Conservation (phyloP, 805 yeast species). For the Hanseniaspora guilliermondii region DNA sequence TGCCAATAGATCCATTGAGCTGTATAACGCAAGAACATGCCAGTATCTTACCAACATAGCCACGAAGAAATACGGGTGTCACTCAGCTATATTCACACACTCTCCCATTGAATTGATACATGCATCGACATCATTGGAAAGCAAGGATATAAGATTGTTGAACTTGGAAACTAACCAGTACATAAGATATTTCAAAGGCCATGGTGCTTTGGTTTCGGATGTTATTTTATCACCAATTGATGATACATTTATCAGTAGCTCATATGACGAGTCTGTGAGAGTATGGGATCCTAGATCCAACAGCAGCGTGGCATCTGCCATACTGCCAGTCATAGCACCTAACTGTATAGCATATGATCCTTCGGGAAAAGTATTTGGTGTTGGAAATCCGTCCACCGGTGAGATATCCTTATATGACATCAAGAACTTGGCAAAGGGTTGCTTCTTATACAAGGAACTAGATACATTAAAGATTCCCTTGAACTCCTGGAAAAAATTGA, state of each 20-base stretch:
- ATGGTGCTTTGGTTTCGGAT: conserved; percentile 59
- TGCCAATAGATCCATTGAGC: conserved; percentile 67
- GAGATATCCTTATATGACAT: conserved; percentile 50
- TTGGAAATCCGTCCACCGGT: conserved; percentile 36
- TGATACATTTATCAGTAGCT: conserved; percentile 52
- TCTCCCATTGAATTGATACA: conserved; percentile 59
- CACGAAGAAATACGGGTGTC: conserved; percentile 86
- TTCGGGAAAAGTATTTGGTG: conserved; percentile 67
- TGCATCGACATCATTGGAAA: conserved; percentile 64
- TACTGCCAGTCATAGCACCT: conserved; percentile 43
- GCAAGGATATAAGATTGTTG: conserved; percentile 62
- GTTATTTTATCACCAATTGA: conserved; percentile 61
- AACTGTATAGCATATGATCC: conserved; percentile 66
- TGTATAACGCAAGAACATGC: conserved; percentile 69
- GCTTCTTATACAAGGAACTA: conserved; percentile 37
- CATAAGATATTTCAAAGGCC: conserved; percentile 79
- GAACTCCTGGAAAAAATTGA: conserved; percentile 48
- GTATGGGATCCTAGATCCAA: conserved; percentile 75
- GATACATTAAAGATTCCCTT: conserved; percentile 22
- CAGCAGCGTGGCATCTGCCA: conserved; percentile 42
- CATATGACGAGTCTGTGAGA: conserved; percentile 68
- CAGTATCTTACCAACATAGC: conserved; percentile 53
- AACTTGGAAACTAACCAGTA: conserved; percentile 67
- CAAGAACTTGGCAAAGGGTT: conserved; percentile 45
- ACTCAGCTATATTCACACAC: conserved; percentile 73